Evolutionary conservation across 495 filamentous ascomycete genomes (phyloP), one percentile per base, ranked within the genome.

Genomic region (Lasiosphaeria hispida): DNA sequence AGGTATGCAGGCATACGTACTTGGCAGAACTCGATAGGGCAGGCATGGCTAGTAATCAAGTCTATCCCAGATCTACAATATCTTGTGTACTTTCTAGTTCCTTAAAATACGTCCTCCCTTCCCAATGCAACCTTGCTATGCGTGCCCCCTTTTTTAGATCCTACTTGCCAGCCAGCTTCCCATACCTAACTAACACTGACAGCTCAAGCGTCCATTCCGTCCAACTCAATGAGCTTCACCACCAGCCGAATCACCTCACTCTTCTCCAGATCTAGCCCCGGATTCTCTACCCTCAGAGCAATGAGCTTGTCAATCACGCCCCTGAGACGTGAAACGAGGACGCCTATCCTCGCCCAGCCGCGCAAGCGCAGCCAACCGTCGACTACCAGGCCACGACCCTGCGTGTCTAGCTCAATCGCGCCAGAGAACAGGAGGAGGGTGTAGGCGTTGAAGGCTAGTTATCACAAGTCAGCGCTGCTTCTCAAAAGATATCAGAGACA

Each of bases 301-400:
- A 98, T 81, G 38, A 94, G 77, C 63, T 85, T 82, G 69, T 98
- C 95, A 11, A 98, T 77, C 85, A 97, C 88, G 47, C 83, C 85
- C 55, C 95, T 78, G 48, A 98, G 71, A 49, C 92, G 79, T 11
- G 87, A 89, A 10, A 97, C 88, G 53, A 98, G 72, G 7, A 96
- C 93, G 10, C 94, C 94, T 52, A 98, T 92, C 17, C 95, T 78
- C 2, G 95, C 95, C 94, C 95, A 97, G 2, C 94, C 94, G 7
- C 92, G 82, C 18, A 97, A 74, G 34, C 89, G 80, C 37, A 97
- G 71, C 95, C 95, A 97, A 40, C 90, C 92, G 73, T 97, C 95
- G 5, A 98, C 90, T 11, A 97, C 75, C 2, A 98, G 75, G 4
- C 95, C 94, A 7, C 93, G 81, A 2, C 93, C 94, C 42, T 88